phyloP scores from a whole-genome alignment of 768 basidiomycete species.

The Hypsizygus marmoreus region DNA sequence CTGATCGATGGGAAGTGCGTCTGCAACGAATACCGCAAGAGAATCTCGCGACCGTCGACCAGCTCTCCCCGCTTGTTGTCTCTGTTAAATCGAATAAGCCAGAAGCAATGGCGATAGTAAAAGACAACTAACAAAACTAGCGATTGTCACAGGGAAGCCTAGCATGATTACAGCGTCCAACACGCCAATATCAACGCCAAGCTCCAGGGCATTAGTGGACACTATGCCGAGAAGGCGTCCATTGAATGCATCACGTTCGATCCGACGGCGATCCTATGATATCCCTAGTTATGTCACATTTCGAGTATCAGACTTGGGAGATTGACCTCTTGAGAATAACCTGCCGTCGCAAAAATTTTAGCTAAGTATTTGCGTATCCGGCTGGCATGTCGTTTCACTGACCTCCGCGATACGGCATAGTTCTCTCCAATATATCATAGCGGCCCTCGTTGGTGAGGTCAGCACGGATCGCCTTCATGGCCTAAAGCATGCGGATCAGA shows the following conservation, averaged over 20 bases:
- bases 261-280: conserved; percentile 72
- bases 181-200: conserved; percentile 90
- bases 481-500: no score
- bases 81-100: conserved; percentile 40
- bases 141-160: conserved; percentile 77
- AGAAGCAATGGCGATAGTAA: no score
- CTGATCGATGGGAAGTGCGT: conserved; percentile 68
- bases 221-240: conserved; percentile 83
- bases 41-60: conserved; percentile 82
- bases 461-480: conserved; percentile 74
- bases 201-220: conserved; percentile 88
- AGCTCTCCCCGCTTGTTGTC: conserved; percentile 88
- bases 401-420: conserved; percentile 88
- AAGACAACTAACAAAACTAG: conserved; percentile 66
- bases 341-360: conserved; percentile 30
- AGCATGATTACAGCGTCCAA: conserved; percentile 89
- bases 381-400: conserved; percentile 16
- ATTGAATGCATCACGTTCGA: conserved; percentile 86
- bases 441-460: conserved; percentile 76
- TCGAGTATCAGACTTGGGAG: neutral
- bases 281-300: conserved; percentile 3
- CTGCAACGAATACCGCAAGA: conserved; percentile 72
- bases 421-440: conserved; percentile 70
- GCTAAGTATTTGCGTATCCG: neutral
- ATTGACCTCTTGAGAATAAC: conserved; percentile 71